Evolutionary conservation across 78 protist genomes (phyloP).

Genomic region (Chrysochromulina tobinii): DNA sequence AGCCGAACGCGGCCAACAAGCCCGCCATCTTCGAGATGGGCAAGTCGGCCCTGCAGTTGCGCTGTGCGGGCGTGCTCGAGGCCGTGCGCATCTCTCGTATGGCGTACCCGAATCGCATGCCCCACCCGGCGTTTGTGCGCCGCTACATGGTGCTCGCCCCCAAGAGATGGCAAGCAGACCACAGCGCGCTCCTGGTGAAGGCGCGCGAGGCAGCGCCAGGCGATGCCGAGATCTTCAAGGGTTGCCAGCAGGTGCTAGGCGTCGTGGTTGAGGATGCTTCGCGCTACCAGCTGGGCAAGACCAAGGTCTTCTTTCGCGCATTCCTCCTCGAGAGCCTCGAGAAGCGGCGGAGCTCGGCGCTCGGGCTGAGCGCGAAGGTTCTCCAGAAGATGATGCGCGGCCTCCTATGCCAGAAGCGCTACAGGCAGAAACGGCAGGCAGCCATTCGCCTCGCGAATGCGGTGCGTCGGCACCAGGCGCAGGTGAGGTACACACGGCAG

Average conservation of each 20-base stretch:
- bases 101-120: slow-evolving; percentile 84
- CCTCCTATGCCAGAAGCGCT: background rate
- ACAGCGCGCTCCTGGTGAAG: background rate
- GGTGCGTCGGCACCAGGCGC: background rate
- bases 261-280: background rate
- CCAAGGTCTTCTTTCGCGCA: slow-evolving; percentile 45
- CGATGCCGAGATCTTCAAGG: background rate
- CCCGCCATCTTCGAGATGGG: slow-evolving; percentile 62
- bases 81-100: slow-evolving; percentile 78
- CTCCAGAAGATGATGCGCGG: background rate
- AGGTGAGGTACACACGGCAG: background rate
- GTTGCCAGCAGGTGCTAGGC: background rate
- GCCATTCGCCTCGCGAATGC: background rate
- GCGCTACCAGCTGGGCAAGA: slow-evolving; percentile 15
- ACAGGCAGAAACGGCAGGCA: background rate
- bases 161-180: background rate
- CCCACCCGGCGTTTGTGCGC: slow-evolving; percentile 61
- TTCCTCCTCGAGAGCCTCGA: background rate
- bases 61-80: slow-evolving; percentile 93
- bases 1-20: slow-evolving; percentile 79
- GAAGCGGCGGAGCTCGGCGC: background rate
- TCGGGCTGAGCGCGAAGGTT: background rate
- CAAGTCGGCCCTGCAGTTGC: slow-evolving; percentile 73
- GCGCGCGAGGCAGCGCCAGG: background rate
- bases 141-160: slow-evolving; percentile 34